These are phyloP conservation scores for Carallia brachiata DNA, from an alignment of 345 rosid genomes.

Conservation along the genomic window DNA sequence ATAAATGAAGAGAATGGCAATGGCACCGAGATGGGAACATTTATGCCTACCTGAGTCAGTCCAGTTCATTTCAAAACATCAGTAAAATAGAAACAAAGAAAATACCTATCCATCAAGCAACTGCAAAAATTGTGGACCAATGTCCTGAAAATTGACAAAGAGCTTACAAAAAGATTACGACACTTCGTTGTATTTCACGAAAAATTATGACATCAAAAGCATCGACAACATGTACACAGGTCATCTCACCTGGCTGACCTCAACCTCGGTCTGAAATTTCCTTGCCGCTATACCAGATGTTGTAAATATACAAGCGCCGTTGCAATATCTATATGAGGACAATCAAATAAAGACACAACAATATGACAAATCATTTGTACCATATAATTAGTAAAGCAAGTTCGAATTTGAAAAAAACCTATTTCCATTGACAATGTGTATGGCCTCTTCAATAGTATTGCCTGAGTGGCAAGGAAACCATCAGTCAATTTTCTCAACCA, in stretches of 20 bases:
- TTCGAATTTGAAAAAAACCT: conserved; percentile 30
- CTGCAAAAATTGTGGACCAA: background rate
- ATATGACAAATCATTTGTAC: background rate
- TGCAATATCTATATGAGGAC: conserved; percentile 12
- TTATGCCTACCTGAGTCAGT: conserved; percentile 51
- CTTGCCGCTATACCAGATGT: conserved; percentile 24
- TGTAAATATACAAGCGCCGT: conserved; percentile 29
- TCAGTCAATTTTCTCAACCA: conserved; percentile 3
- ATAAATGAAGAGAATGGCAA: conserved; percentile 42
- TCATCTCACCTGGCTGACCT: conserved; percentile 26
- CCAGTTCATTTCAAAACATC: conserved; percentile 14
- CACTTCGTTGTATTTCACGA: background rate
- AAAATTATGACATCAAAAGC: background rate
- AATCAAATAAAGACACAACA: background rate
- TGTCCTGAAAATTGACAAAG: background rate
- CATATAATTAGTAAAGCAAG: background rate
- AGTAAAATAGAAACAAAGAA: background rate
- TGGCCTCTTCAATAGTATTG: conserved; percentile 53
- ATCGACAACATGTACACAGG: background rate
- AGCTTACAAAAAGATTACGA: background rate
- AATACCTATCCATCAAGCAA: background rate
- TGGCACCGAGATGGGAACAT: conserved; percentile 46
- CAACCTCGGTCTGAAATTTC: conserved; percentile 27
- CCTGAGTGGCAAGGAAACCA: conserved; percentile 26
- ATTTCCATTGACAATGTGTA: conserved; percentile 48